Evolutionary conservation across 371 early-diverging fungal species (phyloP), one percentile per base, ranked within the genome.

Genomic region (Gilbertella persicaria): DNA sequence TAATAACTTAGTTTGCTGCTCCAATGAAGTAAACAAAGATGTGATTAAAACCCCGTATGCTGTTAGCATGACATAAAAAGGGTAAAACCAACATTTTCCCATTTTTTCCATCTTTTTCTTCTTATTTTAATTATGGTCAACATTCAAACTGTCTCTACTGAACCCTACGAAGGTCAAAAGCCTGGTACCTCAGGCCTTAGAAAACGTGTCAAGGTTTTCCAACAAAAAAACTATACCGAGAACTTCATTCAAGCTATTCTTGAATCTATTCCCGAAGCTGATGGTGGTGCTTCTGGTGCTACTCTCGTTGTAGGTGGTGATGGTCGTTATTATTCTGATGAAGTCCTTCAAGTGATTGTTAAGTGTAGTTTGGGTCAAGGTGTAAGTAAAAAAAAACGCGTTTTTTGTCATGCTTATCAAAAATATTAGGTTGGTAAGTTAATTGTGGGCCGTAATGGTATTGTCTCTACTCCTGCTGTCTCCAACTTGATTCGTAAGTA

Each of bases 101-200:
- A 36, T 20, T 37, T 55, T 38, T 49, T 55, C 41, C 14, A 35
- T 43, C 39, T 52, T 50, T 35, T 45, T 43, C 6, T 50, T 35
- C 26, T 29, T 36, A 25, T 46, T 58, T 50, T 50, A 45, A 38
- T 38, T 35, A 7, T 67, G 38, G 62, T 69, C 13, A 45, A 67
- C 33, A 74, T 84, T 29, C 67, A 74, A 50, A 75, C 82, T 60
- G 63, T 88, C 23, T 52, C 80, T 5, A 90, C 91, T 13, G 66
- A 67, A 49, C 84, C 92, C 14, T 95, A 84, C 53, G 86, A 86
- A 14, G 97, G 88, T 44, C 98, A 98, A 78, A 97, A 96, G 80
- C 98, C 97, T 30, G 98, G 98, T 58, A 98, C 98, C 17, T 91
- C 92, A 38, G 97, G 97, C 24, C 87, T 97, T 20, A 88, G 98